Base-by-base conservation (phyloP, 1,139 yeast species). In the Hemisphaericaspora xylanilytica region DNA sequence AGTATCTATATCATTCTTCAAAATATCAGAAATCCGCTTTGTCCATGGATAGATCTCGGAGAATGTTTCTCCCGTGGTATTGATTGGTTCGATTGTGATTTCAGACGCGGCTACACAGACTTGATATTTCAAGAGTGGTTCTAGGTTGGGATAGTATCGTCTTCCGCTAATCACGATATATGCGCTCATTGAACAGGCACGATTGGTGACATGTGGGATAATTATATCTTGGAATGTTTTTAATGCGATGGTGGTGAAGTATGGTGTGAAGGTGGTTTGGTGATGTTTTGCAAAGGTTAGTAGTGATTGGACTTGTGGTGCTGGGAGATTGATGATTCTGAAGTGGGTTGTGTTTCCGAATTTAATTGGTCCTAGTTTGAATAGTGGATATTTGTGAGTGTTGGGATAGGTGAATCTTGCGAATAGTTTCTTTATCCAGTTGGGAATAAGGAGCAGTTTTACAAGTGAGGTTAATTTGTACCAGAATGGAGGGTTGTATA, bases 261-360 rank as follows among this genome's bases (percentile, higher is more conserved):
- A 56, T 2, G 68, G 56, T 1, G 69, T 63, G 15, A 65, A 42
- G 4, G 66, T 58, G 4, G 50, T 37, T 2, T 46, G 47, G 16
- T 55, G 45, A 6, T 29, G 28, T 27, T 53, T 50, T 21, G 56
- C 50, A 17, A 39, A 42, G 10, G 26, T 20, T 11, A 52, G 31
- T 9, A 60, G 41, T 1, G 33, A 14, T 3, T 37, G 32, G 10
- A 49, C 30, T 35, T 48, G 38, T 2, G 33, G 37, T 8, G 48
- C 41, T 0, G 46, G 20, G 16, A 59, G 30, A 13, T 44, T 44
- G 7, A 61, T 32, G 1, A 50, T 24, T 27, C 51, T 50, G 42
- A 42, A 51, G 10, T 47, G 36, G 2, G 56, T 39, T 2, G 37
- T 36, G 10, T 43, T 32, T 3, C 39, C 45, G 13, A 41, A 40